phyloP scores from a whole-genome alignment of 352 stramenopile species.

The Phytophthora aleatoria region DNA sequence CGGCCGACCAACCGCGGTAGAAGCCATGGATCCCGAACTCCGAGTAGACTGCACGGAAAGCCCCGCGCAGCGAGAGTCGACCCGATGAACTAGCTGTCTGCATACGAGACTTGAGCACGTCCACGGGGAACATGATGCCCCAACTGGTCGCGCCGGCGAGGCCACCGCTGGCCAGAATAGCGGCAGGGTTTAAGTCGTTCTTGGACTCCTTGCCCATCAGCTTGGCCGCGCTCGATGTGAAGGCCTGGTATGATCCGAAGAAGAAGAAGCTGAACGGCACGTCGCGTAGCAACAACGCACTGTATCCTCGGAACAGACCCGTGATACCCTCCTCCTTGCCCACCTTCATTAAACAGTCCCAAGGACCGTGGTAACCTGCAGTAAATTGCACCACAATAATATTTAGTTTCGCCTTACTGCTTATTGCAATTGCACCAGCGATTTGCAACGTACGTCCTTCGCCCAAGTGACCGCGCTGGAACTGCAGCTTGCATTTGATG shows the following conservation, averaged over 20 bases:
- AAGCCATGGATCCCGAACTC: constrained; percentile 79
- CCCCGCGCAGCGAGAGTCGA: constrained; percentile 46
- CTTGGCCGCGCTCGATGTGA: constrained; percentile 57
- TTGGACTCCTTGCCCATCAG: constrained; percentile 64
- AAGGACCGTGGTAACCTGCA: constrained; percentile 64
- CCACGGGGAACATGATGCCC: constrained; percentile 86
- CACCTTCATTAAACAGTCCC: constrained; percentile 75
- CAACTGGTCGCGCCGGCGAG: constrained; percentile 80
- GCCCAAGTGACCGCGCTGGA: constrained; percentile 66
- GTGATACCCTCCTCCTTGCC: constrained; percentile 58
- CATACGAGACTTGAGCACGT: constrained; percentile 88
- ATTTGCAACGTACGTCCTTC: constrained; percentile 51
- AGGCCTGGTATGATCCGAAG: constrained; percentile 85
- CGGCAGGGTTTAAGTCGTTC: constrained; percentile 71
- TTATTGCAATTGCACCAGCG: background rate
- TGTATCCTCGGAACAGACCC: constrained; percentile 84
- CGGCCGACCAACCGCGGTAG: constrained; percentile 87
- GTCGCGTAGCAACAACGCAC: constrained; percentile 81
- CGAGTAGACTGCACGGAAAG: constrained; percentile 61
- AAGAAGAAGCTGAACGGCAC: constrained; percentile 93
- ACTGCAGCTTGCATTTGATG: constrained; percentile 88
- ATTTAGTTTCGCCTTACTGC: background rate
- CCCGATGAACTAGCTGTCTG: constrained; percentile 49
- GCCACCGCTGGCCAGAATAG: constrained; percentile 79
- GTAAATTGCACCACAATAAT: background rate